Evolutionary conservation across 441 rosid species (phyloP), one percentile per base, ranked within the genome.

Genomic region (Euphorbia celastroides): DNA sequence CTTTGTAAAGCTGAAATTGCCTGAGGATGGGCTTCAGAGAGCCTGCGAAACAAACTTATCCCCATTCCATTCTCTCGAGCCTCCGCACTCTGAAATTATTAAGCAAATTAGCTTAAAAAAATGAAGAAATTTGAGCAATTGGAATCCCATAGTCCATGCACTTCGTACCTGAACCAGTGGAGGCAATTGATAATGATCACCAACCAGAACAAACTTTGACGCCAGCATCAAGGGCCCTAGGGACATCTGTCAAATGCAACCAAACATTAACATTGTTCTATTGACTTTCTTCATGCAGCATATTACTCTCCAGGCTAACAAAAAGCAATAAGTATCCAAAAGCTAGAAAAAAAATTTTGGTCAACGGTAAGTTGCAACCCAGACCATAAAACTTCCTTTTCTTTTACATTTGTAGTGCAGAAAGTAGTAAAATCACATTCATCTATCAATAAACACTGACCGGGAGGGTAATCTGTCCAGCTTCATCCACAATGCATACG

Each of bases 1-100:
- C 92, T 90, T 74, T 92, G 98, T 80, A 95, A 74, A 67, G 91
- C 87, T 69, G 97, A 88, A 71, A 95, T 92, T 75, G 99, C 92
- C 66, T 95, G 96, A 63, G 99, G 98, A 84, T 95, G 98, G 57
- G 95, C 98, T 83, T 90, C 99, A 56, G 97, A 95, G 42, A 95
- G 94, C 81, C 89, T 86, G 74, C 97, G 83, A 77, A 95, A 95
- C 86, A 95, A 85, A 84, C 98, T 95, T 78, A 85, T 73, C 65
- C 94, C 97, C 88, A 95, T 82, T 70, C 98, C 99, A 70, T 85
- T 90, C 75, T 95, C 98, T 72, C 85, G 89, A 73, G 96, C 99
- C 82, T 95, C 98, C n/a, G 75, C 68, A 82, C 93, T 92, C 99
- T 95, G 10, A 75, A 17, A 68, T 62, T 56, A 48, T 76, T 51